phyloP scores from a whole-genome alignment of 2,329 filamentous ascomycete species.

The Stylonectria norvegica region DNA sequence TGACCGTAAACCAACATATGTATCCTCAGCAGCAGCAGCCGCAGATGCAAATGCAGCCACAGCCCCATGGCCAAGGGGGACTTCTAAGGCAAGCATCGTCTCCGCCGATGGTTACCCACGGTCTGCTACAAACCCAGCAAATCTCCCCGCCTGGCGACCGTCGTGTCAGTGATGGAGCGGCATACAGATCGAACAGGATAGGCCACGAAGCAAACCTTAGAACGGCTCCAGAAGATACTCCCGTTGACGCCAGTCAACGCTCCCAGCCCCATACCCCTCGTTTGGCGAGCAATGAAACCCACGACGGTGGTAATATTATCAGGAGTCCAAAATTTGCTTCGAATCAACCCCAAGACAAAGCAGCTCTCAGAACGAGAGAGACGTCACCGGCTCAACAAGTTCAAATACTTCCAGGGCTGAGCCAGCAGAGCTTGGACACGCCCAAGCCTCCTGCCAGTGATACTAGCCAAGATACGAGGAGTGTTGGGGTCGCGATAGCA shows the following conservation, averaged over 20 bases:
- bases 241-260: slow-evolving; percentile 1
- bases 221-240: neutral
- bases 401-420: neutral
- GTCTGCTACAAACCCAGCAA: slow-evolving; percentile 13
- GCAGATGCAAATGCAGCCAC: slow-evolving; percentile 10
- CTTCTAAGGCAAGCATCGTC: slow-evolving; percentile 14
- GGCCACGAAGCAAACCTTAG: slow-evolving; percentile 2
- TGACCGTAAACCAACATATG: neutral
- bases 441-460: neutral
- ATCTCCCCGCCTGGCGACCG: slow-evolving; percentile 7
- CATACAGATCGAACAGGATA: slow-evolving; percentile 1
- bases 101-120: slow-evolving; percentile 8
- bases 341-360: slow-evolving; percentile 2
- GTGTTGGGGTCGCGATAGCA: slow-evolving; percentile 2
- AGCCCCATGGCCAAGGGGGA: slow-evolving; percentile 8
- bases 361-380: neutral
- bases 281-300: slow-evolving; percentile 12
- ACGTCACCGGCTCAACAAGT: too few relatives aligned
- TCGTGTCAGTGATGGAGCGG: neutral
- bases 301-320: slow-evolving; percentile 8
- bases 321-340: slow-evolving; percentile 6
- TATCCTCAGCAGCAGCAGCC: slow-evolving; percentile 11
- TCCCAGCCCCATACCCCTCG: slow-evolving; percentile 8
- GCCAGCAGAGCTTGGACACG: neutral
- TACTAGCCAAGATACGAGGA: neutral